A percentile compares a stretch with the other conserved stretches of the same genome.
These are phyloP conservation scores for Groenewaldozyma auringiensis DNA, from an alignment of 1,139 yeast species.

Conservation along the genomic window DNA sequence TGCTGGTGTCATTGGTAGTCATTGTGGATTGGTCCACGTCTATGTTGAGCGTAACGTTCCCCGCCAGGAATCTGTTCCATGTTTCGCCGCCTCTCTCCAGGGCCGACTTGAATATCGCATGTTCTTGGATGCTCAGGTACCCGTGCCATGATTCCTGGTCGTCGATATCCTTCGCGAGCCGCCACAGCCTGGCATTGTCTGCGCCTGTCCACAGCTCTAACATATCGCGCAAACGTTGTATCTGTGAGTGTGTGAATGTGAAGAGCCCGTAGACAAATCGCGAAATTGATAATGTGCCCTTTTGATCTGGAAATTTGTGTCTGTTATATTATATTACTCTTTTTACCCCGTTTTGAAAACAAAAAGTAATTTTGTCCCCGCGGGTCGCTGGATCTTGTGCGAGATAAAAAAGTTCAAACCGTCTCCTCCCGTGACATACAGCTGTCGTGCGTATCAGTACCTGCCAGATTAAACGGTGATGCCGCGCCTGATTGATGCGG, in stretches of 20 bases:
- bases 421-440: background rate
- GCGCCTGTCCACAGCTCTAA: conserved; percentile 31
- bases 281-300: too few relatives aligned
- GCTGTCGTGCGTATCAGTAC: too few relatives aligned
- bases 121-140: conserved; percentile 33
- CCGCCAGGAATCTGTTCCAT: conserved; percentile 32
- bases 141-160: conserved; percentile 34
- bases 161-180: conserved; percentile 33
- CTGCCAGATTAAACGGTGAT: background rate
- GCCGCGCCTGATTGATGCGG: background rate
- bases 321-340: background rate
- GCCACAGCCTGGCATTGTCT: conserved; percentile 28
- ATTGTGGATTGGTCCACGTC: conserved; percentile 9
- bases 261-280: too few relatives aligned
- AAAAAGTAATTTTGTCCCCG: too few relatives aligned
- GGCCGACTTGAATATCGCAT: conserved; percentile 30
- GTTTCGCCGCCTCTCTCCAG: conserved; percentile 26
- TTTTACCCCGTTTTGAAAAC: too few relatives aligned
- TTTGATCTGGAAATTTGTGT: too few relatives aligned
- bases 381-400: too few relatives aligned
- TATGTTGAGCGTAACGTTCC: conserved; percentile 26
- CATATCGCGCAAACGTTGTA: too few relatives aligned
- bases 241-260: conserved; percentile 3
- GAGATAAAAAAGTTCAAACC: too few relatives aligned
- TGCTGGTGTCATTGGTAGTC: conserved; percentile 2